Percentiles rank a stretch among this genome's conserved stretches.
These are phyloP conservation scores for Physcomitrellopsis africana DNA, from an alignment of 225 moss, liverwort and hornwort genomes.

Conservation along the genomic window DNA sequence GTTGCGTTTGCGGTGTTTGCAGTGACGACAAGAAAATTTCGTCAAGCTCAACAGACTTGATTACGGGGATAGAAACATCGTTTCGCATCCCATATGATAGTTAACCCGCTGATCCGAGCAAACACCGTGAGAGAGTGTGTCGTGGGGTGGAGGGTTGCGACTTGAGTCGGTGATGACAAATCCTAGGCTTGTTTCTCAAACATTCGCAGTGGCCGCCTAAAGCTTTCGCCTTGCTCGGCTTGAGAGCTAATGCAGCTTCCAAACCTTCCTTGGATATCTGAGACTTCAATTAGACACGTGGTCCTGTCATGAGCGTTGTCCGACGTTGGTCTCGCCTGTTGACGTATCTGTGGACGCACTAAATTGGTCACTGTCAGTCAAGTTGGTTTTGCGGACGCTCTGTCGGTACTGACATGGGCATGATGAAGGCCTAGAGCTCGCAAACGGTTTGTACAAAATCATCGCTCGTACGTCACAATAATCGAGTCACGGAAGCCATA, in stretches of 20 bases:
- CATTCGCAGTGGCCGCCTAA: slow-evolving; percentile 82
- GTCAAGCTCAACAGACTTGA: slow-evolving; percentile 75
- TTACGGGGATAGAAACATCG: slow-evolving; percentile 41
- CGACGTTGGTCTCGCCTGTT: too few relatives aligned
- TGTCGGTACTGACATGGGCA: too few relatives aligned
- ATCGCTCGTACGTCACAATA: too few relatives aligned
- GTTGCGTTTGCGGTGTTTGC: background rate
- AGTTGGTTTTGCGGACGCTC: too few relatives aligned
- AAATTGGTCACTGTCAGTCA: too few relatives aligned
- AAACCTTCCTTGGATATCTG: slow-evolving; percentile 76
- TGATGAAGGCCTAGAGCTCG: too few relatives aligned
- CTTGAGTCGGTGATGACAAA: slow-evolving; percentile 44
- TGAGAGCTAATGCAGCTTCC: slow-evolving; percentile 65
- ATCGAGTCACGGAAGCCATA: too few relatives aligned
- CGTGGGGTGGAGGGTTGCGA: fast-evolving
- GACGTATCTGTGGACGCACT: too few relatives aligned
- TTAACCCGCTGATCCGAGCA: slow-evolving; percentile 67
- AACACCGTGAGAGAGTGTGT: background rate
- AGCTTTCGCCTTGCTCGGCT: slow-evolving; percentile 63
- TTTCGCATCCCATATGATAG: slow-evolving; percentile 54
- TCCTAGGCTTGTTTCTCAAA: slow-evolving; percentile 74
- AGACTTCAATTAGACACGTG: slow-evolving; percentile 20
- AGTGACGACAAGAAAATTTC: slow-evolving; percentile 50
- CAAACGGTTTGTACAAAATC: too few relatives aligned
- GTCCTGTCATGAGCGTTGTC: too few relatives aligned